Evolutionary conservation across 495 filamentous ascomycete species (phyloP).

Genomic region (Penicillium waksmanii): DNA sequence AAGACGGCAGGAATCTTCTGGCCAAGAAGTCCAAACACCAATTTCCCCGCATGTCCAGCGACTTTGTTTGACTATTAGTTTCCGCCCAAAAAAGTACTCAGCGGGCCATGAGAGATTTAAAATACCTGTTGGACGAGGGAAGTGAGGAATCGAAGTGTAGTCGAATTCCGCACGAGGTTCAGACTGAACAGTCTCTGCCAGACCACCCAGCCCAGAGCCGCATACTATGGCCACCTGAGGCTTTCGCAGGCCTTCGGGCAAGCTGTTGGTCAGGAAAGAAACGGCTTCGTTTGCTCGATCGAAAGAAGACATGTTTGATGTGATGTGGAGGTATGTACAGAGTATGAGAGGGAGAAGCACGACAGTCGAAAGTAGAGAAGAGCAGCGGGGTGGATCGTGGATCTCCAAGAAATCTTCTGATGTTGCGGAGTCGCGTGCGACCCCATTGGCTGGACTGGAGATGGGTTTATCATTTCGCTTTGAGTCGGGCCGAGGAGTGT

Average conservation of each 20-base stretch:
- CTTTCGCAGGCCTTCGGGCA: slow-evolving; percentile 51
- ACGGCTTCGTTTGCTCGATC: slow-evolving; percentile 46
- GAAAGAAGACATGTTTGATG: slow-evolving; percentile 26
- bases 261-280: slow-evolving; percentile 36
- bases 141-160: slow-evolving; percentile 67
- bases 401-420: slow-evolving; percentile 14
- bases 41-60: slow-evolving; percentile 71
- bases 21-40: slow-evolving; percentile 70
- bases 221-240: slow-evolving; percentile 73
- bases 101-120: slow-evolving; percentile 11
- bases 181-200: slow-evolving; percentile 61
- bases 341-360: neutral
- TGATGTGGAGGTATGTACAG: neutral
- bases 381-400: slow-evolving; percentile 7
- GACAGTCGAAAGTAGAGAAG: neutral
- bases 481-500: too few species aligned
- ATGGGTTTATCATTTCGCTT: neutral
- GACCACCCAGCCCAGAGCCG: slow-evolving; percentile 71
- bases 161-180: slow-evolving; percentile 58
- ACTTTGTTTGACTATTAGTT: slow-evolving; percentile 48
- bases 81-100: neutral
- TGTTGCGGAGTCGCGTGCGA: slow-evolving; percentile 20
- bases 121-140: slow-evolving; percentile 66
- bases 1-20: slow-evolving; percentile 63
- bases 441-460: slow-evolving; percentile 12